Evolutionary conservation across 441 rosid species (phyloP).

Genomic region (Eutrema salsugineum): DNA sequence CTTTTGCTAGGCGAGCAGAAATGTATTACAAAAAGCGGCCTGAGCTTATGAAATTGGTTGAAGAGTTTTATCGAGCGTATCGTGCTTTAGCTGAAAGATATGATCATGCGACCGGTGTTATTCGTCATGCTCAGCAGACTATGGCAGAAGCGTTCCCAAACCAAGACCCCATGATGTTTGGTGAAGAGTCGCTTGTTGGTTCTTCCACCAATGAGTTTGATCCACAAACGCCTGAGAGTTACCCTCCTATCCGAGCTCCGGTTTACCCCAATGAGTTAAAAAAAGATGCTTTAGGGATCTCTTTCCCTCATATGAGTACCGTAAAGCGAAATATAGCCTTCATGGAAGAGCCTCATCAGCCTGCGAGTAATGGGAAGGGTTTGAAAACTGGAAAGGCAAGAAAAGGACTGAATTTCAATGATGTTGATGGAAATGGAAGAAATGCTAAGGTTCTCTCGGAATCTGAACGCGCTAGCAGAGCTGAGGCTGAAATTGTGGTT

Average conservation of each 20-base stretch:
- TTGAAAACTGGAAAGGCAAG: constrained; percentile 48
- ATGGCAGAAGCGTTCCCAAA: constrained; percentile 94
- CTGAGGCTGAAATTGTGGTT: constrained; percentile 70
- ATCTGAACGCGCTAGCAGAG: constrained; percentile 62
- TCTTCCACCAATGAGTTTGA: constrained; percentile 45
- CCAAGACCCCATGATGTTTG: constrained; percentile 62
- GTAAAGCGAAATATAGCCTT: constrained; percentile 58
- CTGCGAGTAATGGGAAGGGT: constrained; percentile 45
- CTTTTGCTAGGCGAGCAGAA: constrained; percentile 98
- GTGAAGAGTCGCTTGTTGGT: constrained; percentile 64
- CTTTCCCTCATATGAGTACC: constrained; percentile 41
- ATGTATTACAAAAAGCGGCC: constrained; percentile 98
- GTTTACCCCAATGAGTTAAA: constrained; percentile 56
- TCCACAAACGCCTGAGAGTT: constrained; percentile 69
- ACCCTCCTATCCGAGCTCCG: constrained; percentile 39
- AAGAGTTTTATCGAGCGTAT: constrained; percentile 95
- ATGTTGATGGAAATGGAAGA: constrained; percentile 48
- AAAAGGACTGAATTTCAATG: constrained; percentile 68
- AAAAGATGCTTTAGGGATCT: constrained; percentile 53
- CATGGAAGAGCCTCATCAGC: constrained; percentile 56
- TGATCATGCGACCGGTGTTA: constrained; percentile 88
- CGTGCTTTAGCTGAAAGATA: constrained; percentile 99
- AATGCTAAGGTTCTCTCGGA: constrained; percentile 47
- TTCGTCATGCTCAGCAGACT: constrained; percentile 87
- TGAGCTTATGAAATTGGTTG: constrained; percentile 95